Percentiles rank a stretch among this genome's conserved stretches.
Evolutionary conservation across 2,329 filamentous ascomycete genomes (phyloP).

Genomic region (Aspergillus hortae): DNA sequence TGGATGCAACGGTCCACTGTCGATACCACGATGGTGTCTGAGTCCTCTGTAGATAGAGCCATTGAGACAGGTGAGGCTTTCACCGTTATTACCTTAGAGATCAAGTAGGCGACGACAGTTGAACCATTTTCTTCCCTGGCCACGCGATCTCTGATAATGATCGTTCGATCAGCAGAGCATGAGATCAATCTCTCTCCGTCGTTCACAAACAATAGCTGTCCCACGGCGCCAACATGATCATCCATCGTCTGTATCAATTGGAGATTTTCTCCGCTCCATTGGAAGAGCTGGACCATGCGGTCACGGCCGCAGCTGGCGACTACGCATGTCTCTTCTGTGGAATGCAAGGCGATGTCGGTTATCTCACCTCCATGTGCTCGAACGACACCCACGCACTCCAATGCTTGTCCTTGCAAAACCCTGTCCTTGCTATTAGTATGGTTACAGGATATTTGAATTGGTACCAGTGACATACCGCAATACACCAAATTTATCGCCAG

Average conservation of each 20-base stretch:
- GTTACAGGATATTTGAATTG: slow-evolving; percentile 5
- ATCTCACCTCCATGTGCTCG: slow-evolving; percentile 87
- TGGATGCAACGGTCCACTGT: slow-evolving; percentile 61
- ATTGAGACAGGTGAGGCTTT: slow-evolving; percentile 87
- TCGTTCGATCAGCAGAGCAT: slow-evolving; percentile 80
- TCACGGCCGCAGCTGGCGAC: slow-evolving; percentile 84
- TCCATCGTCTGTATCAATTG: slow-evolving; percentile 85
- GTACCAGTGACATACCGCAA: slow-evolving; percentile 48
- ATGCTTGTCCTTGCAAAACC: slow-evolving; percentile 46
- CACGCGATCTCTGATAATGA: slow-evolving; percentile 77
- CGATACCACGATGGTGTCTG: slow-evolving; percentile 55
- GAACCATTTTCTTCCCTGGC: slow-evolving; percentile 55
- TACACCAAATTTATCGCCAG: slow-evolving; percentile 83
- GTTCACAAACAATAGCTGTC: slow-evolving; percentile 69
- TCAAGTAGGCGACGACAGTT: slow-evolving; percentile 70
- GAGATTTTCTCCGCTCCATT: slow-evolving; percentile 56
- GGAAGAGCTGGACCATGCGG: slow-evolving; percentile 89
- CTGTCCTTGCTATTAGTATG: slow-evolving; percentile 23
- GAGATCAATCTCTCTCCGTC: slow-evolving; percentile 72
- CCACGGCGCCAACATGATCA: slow-evolving; percentile 86
- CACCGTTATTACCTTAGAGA: slow-evolving; percentile 71
- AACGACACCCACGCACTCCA: slow-evolving; percentile 63
- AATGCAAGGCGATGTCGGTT: slow-evolving; percentile 72
- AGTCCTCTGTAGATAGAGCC: slow-evolving; percentile 62
- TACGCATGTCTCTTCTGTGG: slow-evolving; percentile 59